Evolutionary conservation across 1,139 yeast species (phyloP).

Genomic region (Debaryomyces robertsiae): DNA sequence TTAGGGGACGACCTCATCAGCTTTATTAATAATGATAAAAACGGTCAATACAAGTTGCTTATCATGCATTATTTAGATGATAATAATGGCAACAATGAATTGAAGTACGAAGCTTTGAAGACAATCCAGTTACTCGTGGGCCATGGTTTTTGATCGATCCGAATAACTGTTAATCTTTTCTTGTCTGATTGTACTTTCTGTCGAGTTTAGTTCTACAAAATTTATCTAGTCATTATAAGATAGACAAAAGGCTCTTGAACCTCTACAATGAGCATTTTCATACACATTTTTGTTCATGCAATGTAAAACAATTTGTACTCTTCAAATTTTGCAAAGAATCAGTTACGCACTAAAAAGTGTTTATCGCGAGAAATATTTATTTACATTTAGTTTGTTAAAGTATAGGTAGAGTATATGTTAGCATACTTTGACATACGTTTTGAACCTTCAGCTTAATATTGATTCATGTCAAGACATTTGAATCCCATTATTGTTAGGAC

Average conservation of each 20-base stretch:
- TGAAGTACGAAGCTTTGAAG: conserved; percentile 91
- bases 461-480: too few species aligned
- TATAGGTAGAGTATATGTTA: too few species aligned
- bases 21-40: conserved; percentile 66
- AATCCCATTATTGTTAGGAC: too few species aligned
- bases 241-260: background rate
- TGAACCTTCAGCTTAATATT: too few species aligned
- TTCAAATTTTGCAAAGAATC: too few species aligned
- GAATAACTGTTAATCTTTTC: background rate
- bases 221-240: background rate
- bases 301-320: too few species aligned
- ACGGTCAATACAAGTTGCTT: conserved; percentile 59
- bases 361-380: too few species aligned
- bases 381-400: too few species aligned
- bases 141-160: conserved; percentile 39
- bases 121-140: conserved; percentile 93
- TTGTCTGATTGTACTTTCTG: background rate
- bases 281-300: background rate
- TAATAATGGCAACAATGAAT: conserved; percentile 71
- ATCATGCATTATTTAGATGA: conserved; percentile 84
- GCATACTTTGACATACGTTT: too few species aligned
- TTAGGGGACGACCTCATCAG: conserved; percentile 66
- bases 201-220: background rate
- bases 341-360: too few species aligned
- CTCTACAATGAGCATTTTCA: background rate